phyloP scores from a whole-genome alignment of 768 basidiomycete genomes.

The Auriscalpium orientale region DNA sequence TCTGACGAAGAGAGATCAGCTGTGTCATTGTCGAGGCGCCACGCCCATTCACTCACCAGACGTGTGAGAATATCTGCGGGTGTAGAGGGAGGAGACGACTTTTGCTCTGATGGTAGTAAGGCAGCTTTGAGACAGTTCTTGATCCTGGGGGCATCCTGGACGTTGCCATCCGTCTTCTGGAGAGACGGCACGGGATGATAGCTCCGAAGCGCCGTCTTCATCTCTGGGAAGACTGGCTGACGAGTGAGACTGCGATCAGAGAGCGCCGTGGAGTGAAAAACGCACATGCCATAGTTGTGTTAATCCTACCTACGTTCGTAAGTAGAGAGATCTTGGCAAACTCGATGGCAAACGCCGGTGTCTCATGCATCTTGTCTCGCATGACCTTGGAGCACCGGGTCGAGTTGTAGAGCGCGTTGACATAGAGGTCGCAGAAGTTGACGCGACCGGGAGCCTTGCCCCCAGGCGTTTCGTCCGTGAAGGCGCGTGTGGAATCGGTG shows the following conservation, averaged over 20 bases:
- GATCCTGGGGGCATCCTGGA: constrained; percentile 87
- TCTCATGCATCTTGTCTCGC: constrained; percentile 82
- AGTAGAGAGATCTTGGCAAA: constrained; percentile 78
- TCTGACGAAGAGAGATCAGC: constrained; percentile 29
- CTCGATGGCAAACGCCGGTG: constrained; percentile 69
- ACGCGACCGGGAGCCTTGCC: constrained; percentile 42
- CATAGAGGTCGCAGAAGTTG: constrained; percentile 78
- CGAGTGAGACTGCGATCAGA: constrained; percentile 7
- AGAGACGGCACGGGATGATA: constrained; percentile 89
- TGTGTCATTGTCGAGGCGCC: constrained; percentile 2
- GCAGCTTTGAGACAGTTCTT: constrained; percentile 87
- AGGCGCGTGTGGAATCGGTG: constrained; percentile 55
- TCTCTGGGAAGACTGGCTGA: constrained; percentile 76
- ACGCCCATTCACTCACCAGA: constrained; percentile 38
- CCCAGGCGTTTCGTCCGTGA: constrained; percentile 53
- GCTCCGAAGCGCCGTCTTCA: constrained; percentile 84
- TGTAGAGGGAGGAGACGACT: constrained; percentile 57
- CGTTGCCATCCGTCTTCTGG: constrained; percentile 81
- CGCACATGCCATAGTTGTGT: constrained; percentile 86
- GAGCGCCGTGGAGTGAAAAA: constrained; percentile 9
- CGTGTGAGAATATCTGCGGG: constrained; percentile 68
- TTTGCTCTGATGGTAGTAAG: constrained; percentile 61
- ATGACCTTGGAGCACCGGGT: constrained; percentile 82
- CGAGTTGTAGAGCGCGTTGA: constrained; percentile 73
- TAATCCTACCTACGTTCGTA: constrained; percentile 86